A percentile compares a stretch with the other conserved stretches of the same genome.
These are phyloP conservation scores for Cyberlindnera subsufficiens DNA, from an alignment of 805 yeast species.

Conservation along the genomic window DNA sequence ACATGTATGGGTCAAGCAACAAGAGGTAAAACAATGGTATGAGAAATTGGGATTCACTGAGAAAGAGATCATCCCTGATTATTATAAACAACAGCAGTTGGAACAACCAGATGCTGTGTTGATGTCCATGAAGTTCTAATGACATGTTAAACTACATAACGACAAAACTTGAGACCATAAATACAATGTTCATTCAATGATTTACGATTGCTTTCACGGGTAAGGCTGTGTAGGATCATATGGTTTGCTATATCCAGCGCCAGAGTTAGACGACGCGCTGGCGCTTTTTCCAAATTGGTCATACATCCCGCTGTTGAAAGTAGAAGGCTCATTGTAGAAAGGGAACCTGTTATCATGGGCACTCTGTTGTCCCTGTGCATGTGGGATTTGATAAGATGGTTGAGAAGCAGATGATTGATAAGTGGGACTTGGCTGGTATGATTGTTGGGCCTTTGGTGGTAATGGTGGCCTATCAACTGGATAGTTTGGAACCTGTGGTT, in stretches of 20 bases:
- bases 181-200: too few species aligned
- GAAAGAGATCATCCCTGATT: constrained; percentile 33
- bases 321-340: constrained; percentile 46
- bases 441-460: constrained; percentile 4
- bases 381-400: constrained; percentile 12
- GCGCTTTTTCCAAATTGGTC: constrained; percentile 4
- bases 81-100: constrained; percentile 42
- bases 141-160: background rate
- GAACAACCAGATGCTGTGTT: constrained; percentile 43
- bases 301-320: constrained; percentile 38
- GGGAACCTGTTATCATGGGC: constrained; percentile 26
- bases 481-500: constrained; percentile 5
- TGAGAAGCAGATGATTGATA: background rate
- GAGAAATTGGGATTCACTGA: constrained; percentile 40
- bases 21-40: constrained; percentile 45
- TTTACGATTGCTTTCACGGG: background rate
- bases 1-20: constrained; percentile 46
- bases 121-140: constrained; percentile 27
- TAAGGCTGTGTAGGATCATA: constrained; percentile 20
- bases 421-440: constrained; percentile 1
- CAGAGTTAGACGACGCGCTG: background rate
- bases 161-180: background rate
- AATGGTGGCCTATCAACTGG: constrained; percentile 2
- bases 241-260: constrained; percentile 15
- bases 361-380: constrained; percentile 12